Conservation (phyloP, 495 filamentous ascomycete species). For the Immersiella caudata region DNA sequence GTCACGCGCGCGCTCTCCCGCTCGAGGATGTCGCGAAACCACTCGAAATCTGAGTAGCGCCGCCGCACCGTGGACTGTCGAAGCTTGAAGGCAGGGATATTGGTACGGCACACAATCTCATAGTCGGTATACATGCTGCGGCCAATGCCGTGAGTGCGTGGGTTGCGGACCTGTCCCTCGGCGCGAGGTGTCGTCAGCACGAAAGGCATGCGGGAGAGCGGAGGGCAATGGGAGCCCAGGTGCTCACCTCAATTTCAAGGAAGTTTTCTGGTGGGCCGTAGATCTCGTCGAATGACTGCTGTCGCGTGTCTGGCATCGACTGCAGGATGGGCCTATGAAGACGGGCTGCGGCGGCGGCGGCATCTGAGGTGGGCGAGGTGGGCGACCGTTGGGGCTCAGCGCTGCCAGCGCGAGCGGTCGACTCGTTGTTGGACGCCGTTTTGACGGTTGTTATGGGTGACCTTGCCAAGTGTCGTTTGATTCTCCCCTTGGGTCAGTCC, state of each 20-base stretch:
- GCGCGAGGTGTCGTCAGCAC: neutral
- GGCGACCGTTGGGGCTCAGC: constrained; percentile 30
- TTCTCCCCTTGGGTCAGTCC: neutral
- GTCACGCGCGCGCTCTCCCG: constrained; percentile 91
- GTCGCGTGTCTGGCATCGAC: constrained; percentile 80
- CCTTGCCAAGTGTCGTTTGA: constrained; percentile 17
- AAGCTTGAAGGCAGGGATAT: constrained; percentile 98
- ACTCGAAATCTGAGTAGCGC: constrained; percentile 96
- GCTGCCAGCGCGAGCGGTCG: constrained; percentile 31
- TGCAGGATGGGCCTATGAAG: constrained; percentile 66
- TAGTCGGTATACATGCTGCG: constrained; percentile 98
- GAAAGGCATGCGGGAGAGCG: neutral
- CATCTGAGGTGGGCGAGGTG: constrained; percentile 37
- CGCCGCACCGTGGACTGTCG: constrained; percentile 78
- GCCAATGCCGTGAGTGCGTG: constrained; percentile 91
- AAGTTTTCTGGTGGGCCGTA: constrained; percentile 99
- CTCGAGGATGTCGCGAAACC: constrained; percentile 97
- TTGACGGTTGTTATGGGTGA: constrained; percentile 43
- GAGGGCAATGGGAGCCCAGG: neutral
- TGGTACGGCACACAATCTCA: constrained; percentile 94
- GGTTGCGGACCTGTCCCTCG: constrained; percentile 76
- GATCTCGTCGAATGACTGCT: constrained; percentile 97
- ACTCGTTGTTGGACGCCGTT: constrained; percentile 36
- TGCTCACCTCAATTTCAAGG: constrained; percentile 88
- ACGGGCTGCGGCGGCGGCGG: constrained; percentile 45